Conservation (phyloP, 2,329 filamentous ascomycete species). For the Ophiostoma quercus region DNA sequence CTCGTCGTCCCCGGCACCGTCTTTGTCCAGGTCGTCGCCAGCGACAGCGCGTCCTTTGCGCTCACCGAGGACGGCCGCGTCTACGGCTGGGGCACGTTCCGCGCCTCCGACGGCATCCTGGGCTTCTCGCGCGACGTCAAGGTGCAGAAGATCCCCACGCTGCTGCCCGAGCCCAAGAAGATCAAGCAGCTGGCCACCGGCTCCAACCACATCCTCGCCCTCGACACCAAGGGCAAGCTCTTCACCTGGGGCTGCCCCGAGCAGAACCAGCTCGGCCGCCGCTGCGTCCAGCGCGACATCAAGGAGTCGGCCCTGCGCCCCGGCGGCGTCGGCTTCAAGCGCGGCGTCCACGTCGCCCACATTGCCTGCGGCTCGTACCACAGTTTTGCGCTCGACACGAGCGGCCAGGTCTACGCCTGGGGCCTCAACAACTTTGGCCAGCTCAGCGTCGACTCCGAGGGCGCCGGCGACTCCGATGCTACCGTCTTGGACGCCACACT, state of each 20-base stretch:
- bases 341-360: slow-evolving; percentile 59
- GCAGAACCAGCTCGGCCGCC: slow-evolving; percentile 58
- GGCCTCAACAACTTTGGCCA: slow-evolving; percentile 84
- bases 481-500: slow-evolving; percentile 66
- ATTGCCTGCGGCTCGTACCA: slow-evolving; percentile 70
- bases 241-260: slow-evolving; percentile 69
- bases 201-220: slow-evolving; percentile 65
- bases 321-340: slow-evolving; percentile 34
- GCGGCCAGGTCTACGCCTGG: slow-evolving; percentile 71
- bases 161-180: slow-evolving; percentile 60
- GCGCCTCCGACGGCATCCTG: slow-evolving; percentile 50
- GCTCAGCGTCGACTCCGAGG: slow-evolving; percentile 56
- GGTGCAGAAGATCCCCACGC: slow-evolving; percentile 46
- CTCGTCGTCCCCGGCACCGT: slow-evolving; percentile 31
- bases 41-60: slow-evolving; percentile 70
- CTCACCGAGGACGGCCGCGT: slow-evolving; percentile 70
- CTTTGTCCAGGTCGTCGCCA: slow-evolving; percentile 60
- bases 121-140: slow-evolving; percentile 33
- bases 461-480: slow-evolving; percentile 62
- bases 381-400: slow-evolving; percentile 70
- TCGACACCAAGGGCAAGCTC: slow-evolving; percentile 60
- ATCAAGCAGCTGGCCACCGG: slow-evolving; percentile 60
- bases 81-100: slow-evolving; percentile 81
- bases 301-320: slow-evolving; percentile 34
- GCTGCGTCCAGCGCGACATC: slow-evolving; percentile 52